These are phyloP conservation scores for Dentipellis fragilis DNA, from an alignment of 768 basidiomycete species.

Conservation along the genomic window DNA sequence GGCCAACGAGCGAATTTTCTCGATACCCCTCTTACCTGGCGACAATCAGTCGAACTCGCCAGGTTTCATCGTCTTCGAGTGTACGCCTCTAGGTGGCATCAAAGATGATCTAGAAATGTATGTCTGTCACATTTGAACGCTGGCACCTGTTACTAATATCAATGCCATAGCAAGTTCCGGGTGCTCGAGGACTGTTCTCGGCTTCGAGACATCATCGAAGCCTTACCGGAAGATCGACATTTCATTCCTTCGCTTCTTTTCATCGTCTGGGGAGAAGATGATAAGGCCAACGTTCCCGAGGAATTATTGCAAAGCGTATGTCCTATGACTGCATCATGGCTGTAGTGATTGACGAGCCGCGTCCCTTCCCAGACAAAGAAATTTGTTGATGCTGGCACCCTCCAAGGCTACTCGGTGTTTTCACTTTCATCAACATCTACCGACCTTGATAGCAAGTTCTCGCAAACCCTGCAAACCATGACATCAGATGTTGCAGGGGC, in stretches of 20 bases:
- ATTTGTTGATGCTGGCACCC: conserved; percentile 31
- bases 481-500: conserved; percentile 49
- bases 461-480: conserved; percentile 28
- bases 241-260: conserved; percentile 55
- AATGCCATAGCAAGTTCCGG: conserved; percentile 48
- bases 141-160: neutral
- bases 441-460: conserved; percentile 51
- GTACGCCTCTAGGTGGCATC: conserved; percentile 53
- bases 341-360: neutral
- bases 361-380: conserved; percentile 33
- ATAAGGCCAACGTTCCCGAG: conserved; percentile 23
- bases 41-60: conserved; percentile 26
- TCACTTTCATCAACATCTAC: conserved; percentile 39
- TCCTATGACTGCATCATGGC: neutral
- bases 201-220: conserved; percentile 50
- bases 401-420: conserved; percentile 35
- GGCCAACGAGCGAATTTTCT: conserved; percentile 49
- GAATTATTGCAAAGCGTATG: conserved; percentile 59
- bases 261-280: conserved; percentile 47
- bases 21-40: conserved; percentile 37
- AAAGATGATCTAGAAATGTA: conserved; percentile 62
- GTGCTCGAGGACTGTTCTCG: conserved; percentile 65
- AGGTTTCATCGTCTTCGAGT: conserved; percentile 68
- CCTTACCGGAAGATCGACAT: conserved; percentile 42
- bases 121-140: conserved; percentile 5